phyloP scores from a whole-genome alignment of 2,329 filamentous ascomycete genomes.

The Calonectria pteridis region DNA sequence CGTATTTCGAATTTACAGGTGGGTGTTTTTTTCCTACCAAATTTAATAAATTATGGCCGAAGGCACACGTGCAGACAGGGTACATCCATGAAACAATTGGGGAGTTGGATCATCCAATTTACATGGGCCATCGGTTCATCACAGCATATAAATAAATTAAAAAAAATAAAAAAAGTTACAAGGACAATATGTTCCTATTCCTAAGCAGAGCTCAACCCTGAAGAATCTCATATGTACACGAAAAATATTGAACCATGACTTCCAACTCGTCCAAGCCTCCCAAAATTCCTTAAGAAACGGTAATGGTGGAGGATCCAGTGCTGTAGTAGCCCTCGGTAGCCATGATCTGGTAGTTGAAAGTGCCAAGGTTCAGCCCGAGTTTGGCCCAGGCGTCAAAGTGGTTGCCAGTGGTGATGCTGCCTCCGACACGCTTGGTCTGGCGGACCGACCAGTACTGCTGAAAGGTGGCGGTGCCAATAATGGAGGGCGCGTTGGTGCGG shows the following conservation, averaged over 20 bases:
- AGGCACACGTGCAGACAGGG: no score
- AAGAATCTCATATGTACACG: conserved; percentile 23
- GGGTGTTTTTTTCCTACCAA: neutral
- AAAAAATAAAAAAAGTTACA: neutral
- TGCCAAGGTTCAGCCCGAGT: conserved; percentile 60
- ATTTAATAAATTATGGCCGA: neutral
- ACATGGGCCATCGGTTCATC: neutral
- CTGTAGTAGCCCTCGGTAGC: conserved; percentile 66
- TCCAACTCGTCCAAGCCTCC: neutral
- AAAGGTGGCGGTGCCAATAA: conserved; percentile 62
- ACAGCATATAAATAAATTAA: neutral
- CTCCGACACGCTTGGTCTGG: conserved; percentile 59
- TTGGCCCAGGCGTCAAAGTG: conserved; percentile 66
- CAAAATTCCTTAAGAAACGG: conserved; percentile 53
- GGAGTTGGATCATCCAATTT: neutral
- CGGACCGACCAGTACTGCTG: conserved; percentile 66
- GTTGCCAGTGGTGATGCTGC: conserved; percentile 61
- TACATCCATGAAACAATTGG: no score
- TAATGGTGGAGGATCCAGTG: conserved; percentile 60
- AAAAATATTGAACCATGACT: neutral
- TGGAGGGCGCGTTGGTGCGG: conserved; percentile 57
- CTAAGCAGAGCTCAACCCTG: conserved; percentile 19
- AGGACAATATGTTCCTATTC: conserved; percentile 8
- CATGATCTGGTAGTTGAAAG: conserved; percentile 65
- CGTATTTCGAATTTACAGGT: neutral